Conservation (phyloP, 768 basidiomycete species). For the Serendipita sp. region DNA sequence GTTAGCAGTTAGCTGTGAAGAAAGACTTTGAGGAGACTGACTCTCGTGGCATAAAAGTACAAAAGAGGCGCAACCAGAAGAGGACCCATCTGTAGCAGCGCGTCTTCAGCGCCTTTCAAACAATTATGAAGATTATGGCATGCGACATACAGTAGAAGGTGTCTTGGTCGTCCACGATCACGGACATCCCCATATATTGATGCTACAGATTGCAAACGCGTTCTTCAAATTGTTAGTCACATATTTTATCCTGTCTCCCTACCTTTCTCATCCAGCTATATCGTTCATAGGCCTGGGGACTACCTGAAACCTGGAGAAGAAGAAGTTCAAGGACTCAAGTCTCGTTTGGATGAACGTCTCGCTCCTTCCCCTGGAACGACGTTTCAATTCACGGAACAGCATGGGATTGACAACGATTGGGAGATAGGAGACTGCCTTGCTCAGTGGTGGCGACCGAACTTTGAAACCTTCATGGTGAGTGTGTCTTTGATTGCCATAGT, state of each 20-base stretch:
- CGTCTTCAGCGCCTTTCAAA: slow-evolving; percentile 86
- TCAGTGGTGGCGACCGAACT: slow-evolving; percentile 97
- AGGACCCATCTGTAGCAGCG: slow-evolving; percentile 90
- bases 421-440: slow-evolving; percentile 93
- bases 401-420: slow-evolving; percentile 81
- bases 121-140: slow-evolving; percentile 94
- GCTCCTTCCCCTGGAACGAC: slow-evolving; percentile 52
- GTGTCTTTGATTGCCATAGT: background rate
- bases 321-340: slow-evolving; percentile 79
- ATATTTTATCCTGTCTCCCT: background rate
- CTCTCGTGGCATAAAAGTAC: slow-evolving; percentile 33
- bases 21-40: background rate
- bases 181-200: slow-evolving; percentile 91
- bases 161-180: slow-evolving; percentile 88
- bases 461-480: slow-evolving; percentile 90
- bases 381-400: slow-evolving; percentile 52
- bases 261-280: background rate
- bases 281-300: slow-evolving; percentile 69
- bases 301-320: slow-evolving; percentile 95
- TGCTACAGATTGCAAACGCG: slow-evolving; percentile 96
- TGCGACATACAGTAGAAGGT: slow-evolving; percentile 86
- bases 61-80: slow-evolving; percentile 92
- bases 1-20: slow-evolving; percentile 20
- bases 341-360: slow-evolving; percentile 74
- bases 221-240: slow-evolving; percentile 90